Conservation (phyloP, 306 rosid species). For the Lupinus albus region DNA sequence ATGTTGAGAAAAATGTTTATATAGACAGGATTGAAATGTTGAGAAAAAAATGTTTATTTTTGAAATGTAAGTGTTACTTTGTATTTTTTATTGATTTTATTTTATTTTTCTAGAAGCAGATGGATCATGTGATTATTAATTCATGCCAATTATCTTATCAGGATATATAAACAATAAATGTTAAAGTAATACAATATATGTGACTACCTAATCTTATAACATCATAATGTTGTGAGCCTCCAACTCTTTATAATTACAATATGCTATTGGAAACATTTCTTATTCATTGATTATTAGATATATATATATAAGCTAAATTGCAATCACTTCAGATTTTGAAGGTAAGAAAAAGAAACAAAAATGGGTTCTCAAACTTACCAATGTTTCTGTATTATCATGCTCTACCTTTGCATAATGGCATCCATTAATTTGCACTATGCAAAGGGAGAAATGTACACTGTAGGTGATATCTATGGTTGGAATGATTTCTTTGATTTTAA, state of each 20-base stretch:
- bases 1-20: too few species aligned
- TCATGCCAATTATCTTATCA: background rate
- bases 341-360: background rate
- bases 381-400: background rate
- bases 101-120: too few species aligned
- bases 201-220: conserved; percentile 35
- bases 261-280: too few species aligned
- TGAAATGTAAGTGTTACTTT: too few species aligned
- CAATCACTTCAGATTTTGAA: background rate
- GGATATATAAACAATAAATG: background rate
- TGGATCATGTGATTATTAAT: too few species aligned
- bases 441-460: conserved; percentile 13
- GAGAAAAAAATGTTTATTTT: too few species aligned
- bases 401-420: conserved; percentile 4
- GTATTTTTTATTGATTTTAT: too few species aligned
- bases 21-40: too few species aligned
- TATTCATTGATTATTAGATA: too few species aligned
- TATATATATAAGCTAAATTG: too few species aligned
- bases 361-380: conserved; percentile 13
- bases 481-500: conserved; percentile 9
- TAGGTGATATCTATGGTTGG: conserved; percentile 23
- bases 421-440: conserved; percentile 7
- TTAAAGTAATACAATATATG: too few species aligned
- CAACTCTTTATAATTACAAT: background rate
- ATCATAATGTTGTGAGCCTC: conserved; percentile 33